phyloP scores from a whole-genome alignment of 2,329 filamentous ascomycete species.

The Cladophialophora yegresii region DNA sequence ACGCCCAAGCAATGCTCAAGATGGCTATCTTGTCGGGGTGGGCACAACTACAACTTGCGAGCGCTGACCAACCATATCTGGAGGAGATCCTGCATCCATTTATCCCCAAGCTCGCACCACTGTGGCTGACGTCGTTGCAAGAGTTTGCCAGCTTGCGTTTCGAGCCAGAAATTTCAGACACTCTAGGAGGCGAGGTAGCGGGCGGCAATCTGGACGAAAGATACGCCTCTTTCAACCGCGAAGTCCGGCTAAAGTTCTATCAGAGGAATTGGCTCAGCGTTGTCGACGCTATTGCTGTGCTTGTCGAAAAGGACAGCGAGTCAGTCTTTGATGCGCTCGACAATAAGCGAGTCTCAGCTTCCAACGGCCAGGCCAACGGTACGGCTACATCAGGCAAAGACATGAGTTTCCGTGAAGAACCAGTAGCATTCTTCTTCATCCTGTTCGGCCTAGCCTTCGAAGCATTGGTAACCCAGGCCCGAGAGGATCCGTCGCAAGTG shows the following conservation, averaged over 20 bases:
- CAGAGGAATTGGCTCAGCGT: constrained; percentile 96
- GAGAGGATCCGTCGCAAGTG: constrained; percentile 70
- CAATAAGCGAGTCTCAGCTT: constrained; percentile 62
- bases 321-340: constrained; percentile 97
- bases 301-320: constrained; percentile 96
- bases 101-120: constrained; percentile 81
- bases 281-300: constrained; percentile 92
- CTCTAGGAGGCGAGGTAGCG: constrained; percentile 74
- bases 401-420: constrained; percentile 97
- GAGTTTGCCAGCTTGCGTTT: constrained; percentile 93
- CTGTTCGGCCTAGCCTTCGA: constrained; percentile 96
- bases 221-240: constrained; percentile 89
- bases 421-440: constrained; percentile 98
- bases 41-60: constrained; percentile 95
- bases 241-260: constrained; percentile 92
- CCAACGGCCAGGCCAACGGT: constrained; percentile 35
- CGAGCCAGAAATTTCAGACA: constrained; percentile 95
- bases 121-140: constrained; percentile 89
- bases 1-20: constrained; percentile 97
- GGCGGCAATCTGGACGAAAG: constrained; percentile 89
- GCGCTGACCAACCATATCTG: constrained; percentile 85
- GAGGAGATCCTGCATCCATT: constrained; percentile 86
- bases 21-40: constrained; percentile 96
- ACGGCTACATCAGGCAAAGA: constrained; percentile 56
- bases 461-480: constrained; percentile 80